Evolutionary conservation across 2,329 filamentous ascomycete genomes (phyloP), one percentile per base, ranked within the genome.

Genomic region (Monosporascus sp.): DNA sequence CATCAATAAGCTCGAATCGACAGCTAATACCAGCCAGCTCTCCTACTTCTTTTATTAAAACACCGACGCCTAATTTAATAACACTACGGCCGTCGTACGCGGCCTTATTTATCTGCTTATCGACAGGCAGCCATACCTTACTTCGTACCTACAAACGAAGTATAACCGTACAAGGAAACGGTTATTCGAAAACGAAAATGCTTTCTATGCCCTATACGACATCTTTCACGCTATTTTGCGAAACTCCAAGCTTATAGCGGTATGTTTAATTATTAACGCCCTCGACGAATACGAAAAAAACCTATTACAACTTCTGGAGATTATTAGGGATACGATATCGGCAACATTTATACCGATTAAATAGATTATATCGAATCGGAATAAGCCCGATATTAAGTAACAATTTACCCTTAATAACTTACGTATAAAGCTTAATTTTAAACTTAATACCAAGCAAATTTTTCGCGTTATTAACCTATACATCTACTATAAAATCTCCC

Each of bases 331-430:
- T 3, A 63, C 60, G 31, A 7, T 2, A 27, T 63, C 61, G 2
- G n/a, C 38, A 48, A 48, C 58, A 52, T 50, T 35, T 60, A 41
- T 45, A 53, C 7, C 25, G 7, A 59, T 72, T 20, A 77, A 74
- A 58, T 77, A 70, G 72, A 55, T 77, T 27, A 54, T 76, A 3
- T 73, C 73, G 2, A 77, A 75, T 57, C 72, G 75, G 17, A 73
- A 75, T 54, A 63, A 55, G 66, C 59, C 58, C 3, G 39, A 55
- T 5, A 76, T 78, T 46, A 61, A 73, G 53, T 52, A 66, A 38
- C 11, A 48, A 2, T 59, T 75, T 31, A 31, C 27, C 8, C 9
- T 31, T 5, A 52, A 27, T 5, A 2, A 44, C n/a, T 22, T 2
- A 9, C 9, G n/a, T 2, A 18, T 6, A 1, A 65, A 48, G 18